Evolutionary conservation across 1,139 yeast genomes (phyloP).

Genomic region (Taiozyma sp.): DNA sequence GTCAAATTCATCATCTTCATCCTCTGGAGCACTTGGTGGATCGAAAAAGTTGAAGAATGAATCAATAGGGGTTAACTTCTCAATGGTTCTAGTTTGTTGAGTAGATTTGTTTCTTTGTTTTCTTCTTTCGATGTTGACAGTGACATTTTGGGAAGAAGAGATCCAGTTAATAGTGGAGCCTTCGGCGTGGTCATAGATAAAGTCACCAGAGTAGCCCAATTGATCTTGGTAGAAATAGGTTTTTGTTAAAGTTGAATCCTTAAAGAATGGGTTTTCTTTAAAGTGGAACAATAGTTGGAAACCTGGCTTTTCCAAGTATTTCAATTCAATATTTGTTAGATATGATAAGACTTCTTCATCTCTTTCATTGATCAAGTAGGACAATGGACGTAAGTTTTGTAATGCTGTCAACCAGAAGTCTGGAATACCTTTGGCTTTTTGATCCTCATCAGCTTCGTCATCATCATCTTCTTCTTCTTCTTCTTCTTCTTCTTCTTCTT

Average conservation of each 20-base stretch:
- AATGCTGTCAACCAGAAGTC: conserved; percentile 96
- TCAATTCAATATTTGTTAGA: conserved; percentile 69
- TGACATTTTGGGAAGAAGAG: conserved; percentile 74
- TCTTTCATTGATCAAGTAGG: conserved; percentile 84
- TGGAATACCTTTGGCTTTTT: conserved; percentile 69
- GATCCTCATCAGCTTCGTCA: conserved; percentile 41
- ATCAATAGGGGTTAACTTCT: conserved; percentile 86
- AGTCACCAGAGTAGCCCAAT: conserved; percentile 92
- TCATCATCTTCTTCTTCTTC: conserved; percentile 40
- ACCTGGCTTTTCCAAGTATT: conserved; percentile 80
- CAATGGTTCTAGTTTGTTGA: conserved; percentile 93
- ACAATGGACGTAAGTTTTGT: conserved; percentile 76
- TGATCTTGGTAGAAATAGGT: conserved; percentile 93
- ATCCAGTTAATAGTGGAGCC: conserved; percentile 87
- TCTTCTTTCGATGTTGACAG: conserved; percentile 85
- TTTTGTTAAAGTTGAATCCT: conserved; percentile 67
- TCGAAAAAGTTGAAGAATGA: conserved; percentile 94
- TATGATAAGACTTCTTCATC: conserved; percentile 78
- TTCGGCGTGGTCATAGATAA: conserved; percentile 94
- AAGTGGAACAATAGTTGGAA: conserved; percentile 84
- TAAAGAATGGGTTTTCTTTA: conserved; percentile 69
- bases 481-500: conserved; percentile 38
- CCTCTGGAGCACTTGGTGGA: conserved; percentile 79
- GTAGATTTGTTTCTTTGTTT: conserved; percentile 98
- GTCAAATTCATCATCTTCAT: conserved; percentile 53